Evolutionary conservation across 352 stramenopile genomes (phyloP).

Genomic region (Globisporangium megalacanthum): DNA sequence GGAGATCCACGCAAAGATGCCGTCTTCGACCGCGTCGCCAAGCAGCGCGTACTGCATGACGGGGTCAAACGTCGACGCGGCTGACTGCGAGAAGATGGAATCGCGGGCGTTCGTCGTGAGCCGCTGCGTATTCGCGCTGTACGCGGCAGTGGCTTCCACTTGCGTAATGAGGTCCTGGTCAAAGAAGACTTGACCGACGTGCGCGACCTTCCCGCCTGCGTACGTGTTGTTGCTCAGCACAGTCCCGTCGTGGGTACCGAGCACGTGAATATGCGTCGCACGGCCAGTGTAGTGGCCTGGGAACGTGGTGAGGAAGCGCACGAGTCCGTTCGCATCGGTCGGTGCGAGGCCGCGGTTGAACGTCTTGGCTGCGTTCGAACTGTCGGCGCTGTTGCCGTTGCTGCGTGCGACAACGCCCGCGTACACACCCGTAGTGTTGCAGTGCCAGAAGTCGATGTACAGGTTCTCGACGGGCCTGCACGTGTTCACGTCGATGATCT

Average conservation of each 20-base stretch:
- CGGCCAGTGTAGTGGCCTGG: conserved; percentile 15
- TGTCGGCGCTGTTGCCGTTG: conserved; percentile 6
- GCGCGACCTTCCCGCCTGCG: conserved; percentile 2
- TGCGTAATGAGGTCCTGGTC: conserved; percentile 7
- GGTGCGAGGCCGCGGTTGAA: conserved; percentile 9
- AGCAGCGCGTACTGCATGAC: conserved; percentile 16
- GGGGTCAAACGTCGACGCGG: conserved; percentile 8
- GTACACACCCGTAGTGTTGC: conserved; percentile 14
- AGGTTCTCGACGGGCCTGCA: conserved; percentile 8
- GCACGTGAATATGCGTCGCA: conserved; percentile 11
- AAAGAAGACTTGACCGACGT: conserved; percentile 16
- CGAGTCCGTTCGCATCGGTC: conserved; percentile 1
- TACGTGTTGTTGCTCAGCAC: conserved; percentile 17
- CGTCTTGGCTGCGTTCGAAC: background rate
- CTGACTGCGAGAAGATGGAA: conserved; percentile 10
- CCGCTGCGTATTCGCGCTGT: conserved; percentile 8
- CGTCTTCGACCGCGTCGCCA: conserved; percentile 14
- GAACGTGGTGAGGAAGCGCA: conserved; percentile 12
- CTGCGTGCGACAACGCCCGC: conserved; percentile 2
- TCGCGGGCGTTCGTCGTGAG: conserved; percentile 13
- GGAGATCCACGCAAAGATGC: conserved; percentile 22
- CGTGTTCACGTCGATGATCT: conserved; percentile 15
- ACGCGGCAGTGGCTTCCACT: conserved; percentile 5
- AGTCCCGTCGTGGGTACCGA: conserved; percentile 7
- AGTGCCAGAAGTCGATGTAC: conserved; percentile 15